Evolutionary conservation across 345 rosid genomes (phyloP).

Genomic region (Limnanthes douglasii): DNA sequence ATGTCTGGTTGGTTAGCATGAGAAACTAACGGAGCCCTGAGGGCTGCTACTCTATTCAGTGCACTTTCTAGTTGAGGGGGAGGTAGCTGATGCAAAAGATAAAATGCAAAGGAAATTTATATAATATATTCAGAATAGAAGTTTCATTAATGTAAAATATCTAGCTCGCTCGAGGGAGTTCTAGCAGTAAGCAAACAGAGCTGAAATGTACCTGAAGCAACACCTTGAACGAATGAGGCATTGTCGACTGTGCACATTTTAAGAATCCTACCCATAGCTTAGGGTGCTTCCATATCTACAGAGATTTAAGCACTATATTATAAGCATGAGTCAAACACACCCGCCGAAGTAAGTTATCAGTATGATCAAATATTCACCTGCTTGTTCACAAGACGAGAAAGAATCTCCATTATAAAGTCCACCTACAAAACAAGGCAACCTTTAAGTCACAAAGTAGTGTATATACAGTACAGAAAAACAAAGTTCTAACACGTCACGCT

Average conservation of each 20-base stretch:
- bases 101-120: background rate
- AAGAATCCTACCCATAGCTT: conserved; percentile 98
- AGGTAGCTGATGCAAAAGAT: conserved; percentile 52
- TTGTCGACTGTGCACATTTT: conserved; percentile 72
- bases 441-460: conserved; percentile 7
- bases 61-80: conserved; percentile 88
- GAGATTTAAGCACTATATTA: conserved; percentile 9
- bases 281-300: conserved; percentile 95
- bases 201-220: conserved; percentile 63
- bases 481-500: too few relatives aligned
- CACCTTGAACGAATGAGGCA: conserved; percentile 84
- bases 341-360: too few relatives aligned
- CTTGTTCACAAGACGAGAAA: conserved; percentile 87
- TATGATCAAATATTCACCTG: conserved; percentile 46
- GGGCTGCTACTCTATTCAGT: conserved; percentile 42
- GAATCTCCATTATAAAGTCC: conserved; percentile 87
- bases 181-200: background rate
- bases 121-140: background rate
- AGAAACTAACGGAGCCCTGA: conserved; percentile 68
- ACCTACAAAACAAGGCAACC: conserved; percentile 28
- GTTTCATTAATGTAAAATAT: background rate
- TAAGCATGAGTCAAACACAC: conserved; percentile 6
- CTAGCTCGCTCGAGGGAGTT: background rate
- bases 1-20: conserved; percentile 76
- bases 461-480: too few relatives aligned